Evolutionary conservation across 2,329 filamentous ascomycete species (phyloP).

Genomic region (Penicillium sp.): DNA sequence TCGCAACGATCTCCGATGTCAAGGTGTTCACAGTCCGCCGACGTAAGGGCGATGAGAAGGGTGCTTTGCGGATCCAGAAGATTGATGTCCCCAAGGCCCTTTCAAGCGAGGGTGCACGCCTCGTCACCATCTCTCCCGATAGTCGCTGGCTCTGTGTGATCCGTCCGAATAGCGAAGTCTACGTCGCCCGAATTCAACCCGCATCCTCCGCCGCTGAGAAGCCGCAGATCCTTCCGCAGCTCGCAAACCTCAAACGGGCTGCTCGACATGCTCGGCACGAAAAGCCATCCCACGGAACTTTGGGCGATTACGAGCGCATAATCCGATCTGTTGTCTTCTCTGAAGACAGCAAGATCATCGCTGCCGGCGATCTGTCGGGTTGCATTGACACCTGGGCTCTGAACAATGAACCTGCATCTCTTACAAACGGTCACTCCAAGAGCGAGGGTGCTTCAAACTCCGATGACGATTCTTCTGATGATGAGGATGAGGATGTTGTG

Average conservation of each 20-base stretch:
- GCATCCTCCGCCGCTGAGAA: conserved; percentile 47
- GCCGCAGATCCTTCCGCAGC: conserved; percentile 50
- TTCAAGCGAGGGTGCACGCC: conserved; percentile 66
- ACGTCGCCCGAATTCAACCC: conserved; percentile 54
- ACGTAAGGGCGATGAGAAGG: conserved; percentile 55
- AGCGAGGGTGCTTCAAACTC: conserved; percentile 52
- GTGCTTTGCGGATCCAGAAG: conserved; percentile 72
- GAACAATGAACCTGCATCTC: conserved; percentile 54
- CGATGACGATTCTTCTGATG: conserved; percentile 54
- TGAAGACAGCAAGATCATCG: conserved; percentile 76
- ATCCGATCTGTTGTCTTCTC: conserved; percentile 80
- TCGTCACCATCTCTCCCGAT: conserved; percentile 59
- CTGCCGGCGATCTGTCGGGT: conserved; percentile 78
- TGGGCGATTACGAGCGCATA: conserved; percentile 76
- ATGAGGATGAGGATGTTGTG: conserved; percentile 52
- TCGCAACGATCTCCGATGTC: conserved; percentile 73
- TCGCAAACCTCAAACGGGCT: conserved; percentile 45
- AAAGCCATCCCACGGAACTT: conserved; percentile 65
- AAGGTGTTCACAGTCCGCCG: conserved; percentile 75
- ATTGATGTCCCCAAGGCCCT: conserved; percentile 66
- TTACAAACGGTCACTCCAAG: conserved; percentile 40
- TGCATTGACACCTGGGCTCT: conserved; percentile 87
- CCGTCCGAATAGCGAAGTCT: conserved; percentile 64
- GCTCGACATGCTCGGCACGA: conserved; percentile 36
- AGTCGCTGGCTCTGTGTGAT: conserved; percentile 54